Evolutionary conservation across 306 rosid genomes (phyloP).

Genomic region (Cercis canadensis): DNA sequence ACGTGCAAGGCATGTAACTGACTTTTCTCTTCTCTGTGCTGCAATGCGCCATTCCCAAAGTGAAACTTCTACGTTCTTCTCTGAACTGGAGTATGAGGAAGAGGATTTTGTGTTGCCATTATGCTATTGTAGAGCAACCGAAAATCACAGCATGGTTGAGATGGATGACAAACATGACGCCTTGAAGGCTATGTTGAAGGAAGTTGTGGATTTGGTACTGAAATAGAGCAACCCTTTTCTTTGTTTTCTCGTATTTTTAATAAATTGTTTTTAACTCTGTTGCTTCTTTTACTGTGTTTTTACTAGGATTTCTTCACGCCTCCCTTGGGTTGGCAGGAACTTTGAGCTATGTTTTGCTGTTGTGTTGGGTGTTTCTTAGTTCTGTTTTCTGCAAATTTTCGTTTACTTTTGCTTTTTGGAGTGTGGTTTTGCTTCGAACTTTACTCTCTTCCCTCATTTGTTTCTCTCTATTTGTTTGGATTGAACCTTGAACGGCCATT

Average conservation of each 20-base stretch:
- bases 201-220: constrained; percentile 81
- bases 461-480: too few relatives aligned
- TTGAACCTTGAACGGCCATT: too few relatives aligned
- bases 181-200: constrained; percentile 74
- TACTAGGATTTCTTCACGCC: too few relatives aligned
- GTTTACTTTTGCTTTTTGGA: neutral
- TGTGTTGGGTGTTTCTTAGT: too few relatives aligned
- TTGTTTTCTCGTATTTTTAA: neutral
- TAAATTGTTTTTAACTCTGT: neutral
- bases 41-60: too few relatives aligned
- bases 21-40: too few relatives aligned
- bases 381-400: neutral
- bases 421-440: constrained; percentile 19
- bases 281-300: neutral
- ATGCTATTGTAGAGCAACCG: constrained; percentile 1
- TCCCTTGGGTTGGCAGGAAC: too few relatives aligned
- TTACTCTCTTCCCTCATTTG: too few relatives aligned
- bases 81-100: too few relatives aligned
- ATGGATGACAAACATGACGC: constrained; percentile 59
- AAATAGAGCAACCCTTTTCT: constrained; percentile 36
- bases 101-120: too few relatives aligned
- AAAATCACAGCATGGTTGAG: neutral
- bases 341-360: neutral
- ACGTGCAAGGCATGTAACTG: too few relatives aligned
- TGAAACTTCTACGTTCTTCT: too few relatives aligned